phyloP scores from a whole-genome alignment of 805 yeast species.

The Torulaspora delbrueckii region DNA sequence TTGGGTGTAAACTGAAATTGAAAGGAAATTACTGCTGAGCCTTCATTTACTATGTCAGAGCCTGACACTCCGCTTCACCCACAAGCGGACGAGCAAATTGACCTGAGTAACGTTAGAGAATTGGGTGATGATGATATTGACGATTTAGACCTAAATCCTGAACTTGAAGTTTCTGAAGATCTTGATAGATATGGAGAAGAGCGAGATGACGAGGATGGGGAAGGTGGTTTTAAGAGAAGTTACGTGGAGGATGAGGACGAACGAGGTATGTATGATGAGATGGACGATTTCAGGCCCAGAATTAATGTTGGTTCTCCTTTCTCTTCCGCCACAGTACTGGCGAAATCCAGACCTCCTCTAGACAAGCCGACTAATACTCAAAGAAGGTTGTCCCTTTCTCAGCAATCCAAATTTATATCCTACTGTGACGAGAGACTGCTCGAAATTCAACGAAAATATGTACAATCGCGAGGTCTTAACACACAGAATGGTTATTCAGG shows the following conservation, averaged over 20 bases:
- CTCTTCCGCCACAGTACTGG: slow-evolving; percentile 21
- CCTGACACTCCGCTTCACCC: slow-evolving; percentile 33
- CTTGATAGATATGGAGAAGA: slow-evolving; percentile 1
- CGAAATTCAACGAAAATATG: slow-evolving; percentile 51
- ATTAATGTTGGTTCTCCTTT: slow-evolving; percentile 32
- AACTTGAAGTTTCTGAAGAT: slow-evolving; percentile 3
- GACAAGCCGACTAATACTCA: slow-evolving; percentile 2
- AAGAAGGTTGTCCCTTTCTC: slow-evolving; percentile 40
- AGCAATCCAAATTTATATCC: slow-evolving; percentile 51
- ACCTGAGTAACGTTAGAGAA: slow-evolving; percentile 24
- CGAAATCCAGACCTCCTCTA: not conserved
- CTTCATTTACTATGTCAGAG: slow-evolving; percentile 15
- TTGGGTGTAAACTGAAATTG: not conserved
- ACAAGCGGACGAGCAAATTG: slow-evolving; percentile 25
- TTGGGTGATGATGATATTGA: slow-evolving; percentile 28
- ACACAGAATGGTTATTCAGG: slow-evolving; percentile 32
- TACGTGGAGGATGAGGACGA: slow-evolving; percentile 11
- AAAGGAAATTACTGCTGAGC: not conserved
- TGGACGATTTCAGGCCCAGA: slow-evolving; percentile 31
- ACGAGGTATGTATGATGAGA: slow-evolving; percentile 22
- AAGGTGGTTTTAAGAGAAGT: slow-evolving; percentile 7
- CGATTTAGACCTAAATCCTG: slow-evolving; percentile 27
- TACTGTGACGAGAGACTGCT: slow-evolving; percentile 53
- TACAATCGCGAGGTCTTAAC: slow-evolving; percentile 39
- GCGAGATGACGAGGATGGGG: not conserved